Base-by-base conservation (phyloP, 495 filamentous ascomycete species). In the Trichoderma erinaceum region DNA sequence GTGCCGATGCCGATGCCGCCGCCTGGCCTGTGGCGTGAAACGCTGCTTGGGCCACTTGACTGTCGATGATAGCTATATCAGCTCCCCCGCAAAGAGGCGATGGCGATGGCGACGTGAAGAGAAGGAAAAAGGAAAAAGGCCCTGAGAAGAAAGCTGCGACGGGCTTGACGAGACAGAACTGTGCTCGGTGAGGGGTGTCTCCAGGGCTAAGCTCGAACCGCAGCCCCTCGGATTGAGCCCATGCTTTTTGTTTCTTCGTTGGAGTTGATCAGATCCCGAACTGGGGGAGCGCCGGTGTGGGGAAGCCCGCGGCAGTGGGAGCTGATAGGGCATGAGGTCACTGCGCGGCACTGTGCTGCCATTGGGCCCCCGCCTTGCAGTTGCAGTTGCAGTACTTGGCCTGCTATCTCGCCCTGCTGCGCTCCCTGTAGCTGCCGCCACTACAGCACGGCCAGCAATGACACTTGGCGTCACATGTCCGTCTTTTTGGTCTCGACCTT, bases 181-280 rank as follows among this genome's bases (percentile, higher is more conserved):
- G 5, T 38, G 35, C n/a, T 48, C n/a, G 44, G 44, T 48, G 44
- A 48, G 44, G 44, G 44, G 44, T 48, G 44, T n/a, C 44, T 16
- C 4, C 13, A 48, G 44, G 44, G 44, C 44, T 48, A 48, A 48
- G 44, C 44, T 16, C 44, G n/a, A 58, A 58, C 11, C n/a, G 50
- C 50, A 58, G 50, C 50, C 56, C 23, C 56, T 61, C 56, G 56
- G 25, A 61, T 32, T 32, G 52, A 61, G 56, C 56, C 56, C 56
- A 61, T 61, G 23, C 23, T 27, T 58, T 58, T 25, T 29, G 29
- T 29, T 27, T 25, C 18, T 21, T 27, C 50, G 18, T 61, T 61
- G 56, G 56, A 61, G 56, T 61, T 61, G 56, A 61, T 61, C 56
- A 32, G 56, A 61, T 61, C 16, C 56, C 56, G 56, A 61, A 61